Evolutionary conservation across 805 yeast genomes (phyloP).

Genomic region (Suhomyces xylopsoci): DNA sequence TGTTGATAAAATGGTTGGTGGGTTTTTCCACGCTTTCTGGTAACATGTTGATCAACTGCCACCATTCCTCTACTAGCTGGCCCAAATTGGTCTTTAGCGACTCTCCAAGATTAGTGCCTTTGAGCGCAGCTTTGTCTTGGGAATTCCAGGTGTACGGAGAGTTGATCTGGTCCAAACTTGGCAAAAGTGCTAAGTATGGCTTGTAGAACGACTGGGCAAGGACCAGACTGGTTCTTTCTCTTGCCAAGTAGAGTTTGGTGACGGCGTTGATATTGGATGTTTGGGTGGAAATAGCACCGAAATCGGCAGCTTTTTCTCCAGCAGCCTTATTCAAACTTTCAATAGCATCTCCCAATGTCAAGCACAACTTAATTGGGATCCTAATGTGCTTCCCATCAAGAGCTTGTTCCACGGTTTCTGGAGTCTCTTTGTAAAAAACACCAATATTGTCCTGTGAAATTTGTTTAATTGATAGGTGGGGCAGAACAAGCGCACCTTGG

Average conservation of each 20-base stretch:
- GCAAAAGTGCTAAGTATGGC: constrained; percentile 33
- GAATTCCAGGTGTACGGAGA: constrained; percentile 68
- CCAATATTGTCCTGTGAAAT: constrained; percentile 24
- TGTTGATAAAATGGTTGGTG: constrained; percentile 32
- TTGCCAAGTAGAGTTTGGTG: constrained; percentile 34
- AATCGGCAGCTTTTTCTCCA: background rate
- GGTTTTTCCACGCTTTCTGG: constrained; percentile 33
- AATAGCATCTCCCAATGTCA: constrained; percentile 9
- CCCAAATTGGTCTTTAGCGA: constrained; percentile 48
- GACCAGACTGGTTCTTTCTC: constrained; percentile 19
- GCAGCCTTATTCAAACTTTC: background rate
- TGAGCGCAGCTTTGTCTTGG: constrained; percentile 47
- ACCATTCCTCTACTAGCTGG: constrained; percentile 61
- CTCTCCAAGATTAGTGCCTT: constrained; percentile 69
- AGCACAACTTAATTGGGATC: constrained; percentile 6
- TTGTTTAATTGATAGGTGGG: constrained; percentile 20
- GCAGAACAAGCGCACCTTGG: constrained; percentile 28
- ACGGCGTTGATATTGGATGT: constrained; percentile 26
- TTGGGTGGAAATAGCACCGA: constrained; percentile 13
- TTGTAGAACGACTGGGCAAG: constrained; percentile 19
- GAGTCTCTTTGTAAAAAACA: constrained; percentile 13
- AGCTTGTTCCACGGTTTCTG: background rate
- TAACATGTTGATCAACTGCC: constrained; percentile 30
- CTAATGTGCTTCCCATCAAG: constrained; percentile 6
- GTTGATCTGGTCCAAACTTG: constrained; percentile 39